Conservation (phyloP, 306 rosid genomes). For the Cicer bijugum region DNA sequence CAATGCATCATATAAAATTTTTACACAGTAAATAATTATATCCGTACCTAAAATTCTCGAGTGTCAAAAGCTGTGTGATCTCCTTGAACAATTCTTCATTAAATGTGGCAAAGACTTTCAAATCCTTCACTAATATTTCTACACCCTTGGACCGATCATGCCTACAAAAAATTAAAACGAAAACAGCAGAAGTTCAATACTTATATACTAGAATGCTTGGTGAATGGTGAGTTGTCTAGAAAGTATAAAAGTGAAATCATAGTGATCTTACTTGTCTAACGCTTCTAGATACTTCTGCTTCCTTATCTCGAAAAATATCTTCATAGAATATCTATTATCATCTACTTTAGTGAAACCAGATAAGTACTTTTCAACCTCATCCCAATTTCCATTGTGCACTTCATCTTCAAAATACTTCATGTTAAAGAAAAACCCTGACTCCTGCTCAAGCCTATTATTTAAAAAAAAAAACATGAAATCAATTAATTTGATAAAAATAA, state of each 20-base stretch:
- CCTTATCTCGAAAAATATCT: slow-evolving; percentile 95
- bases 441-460: slow-evolving; percentile 83
- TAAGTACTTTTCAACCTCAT: slow-evolving; percentile 91
- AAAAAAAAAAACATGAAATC: neutral
- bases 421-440: slow-evolving; percentile 94
- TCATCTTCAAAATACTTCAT: slow-evolving; percentile 98
- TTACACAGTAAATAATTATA: neutral
- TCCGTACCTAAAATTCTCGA: slow-evolving; percentile 83
- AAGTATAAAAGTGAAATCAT: slow-evolving; percentile 1
- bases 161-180: slow-evolving; percentile 52
- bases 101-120: slow-evolving; percentile 87
- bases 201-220: neutral
- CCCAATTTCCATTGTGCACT: slow-evolving; percentile 98
- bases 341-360: slow-evolving; percentile 98
- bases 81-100: slow-evolving; percentile 95
- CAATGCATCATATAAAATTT: slow-evolving; percentile 11
- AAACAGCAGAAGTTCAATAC: slow-evolving; percentile 27
- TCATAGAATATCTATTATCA: slow-evolving; percentile 97
- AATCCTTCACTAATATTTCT: slow-evolving; percentile 87
- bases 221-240: neutral
- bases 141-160: slow-evolving; percentile 93
- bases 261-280: slow-evolving; percentile 80
- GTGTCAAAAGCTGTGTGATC: slow-evolving; percentile 90
- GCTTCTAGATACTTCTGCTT: slow-evolving; percentile 97
- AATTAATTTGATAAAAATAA: slow-evolving; percentile 44